Evolutionary conservation across 2,329 filamentous ascomycete genomes (phyloP), one percentile per base, ranked within the genome.

Genomic region (Hymenoscyphus infarciens): DNA sequence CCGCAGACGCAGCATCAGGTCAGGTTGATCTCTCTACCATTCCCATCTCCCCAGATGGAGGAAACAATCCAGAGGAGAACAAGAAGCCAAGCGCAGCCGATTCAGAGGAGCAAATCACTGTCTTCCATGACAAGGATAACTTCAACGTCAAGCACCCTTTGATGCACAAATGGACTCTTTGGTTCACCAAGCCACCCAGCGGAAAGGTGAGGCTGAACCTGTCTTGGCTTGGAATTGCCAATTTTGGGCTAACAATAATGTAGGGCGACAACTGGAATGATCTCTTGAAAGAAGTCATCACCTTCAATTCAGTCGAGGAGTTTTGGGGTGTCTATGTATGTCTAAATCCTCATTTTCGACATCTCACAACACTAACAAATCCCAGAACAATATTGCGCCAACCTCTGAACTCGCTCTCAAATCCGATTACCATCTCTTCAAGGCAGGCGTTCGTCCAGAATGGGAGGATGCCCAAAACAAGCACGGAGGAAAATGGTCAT

Each of bases 111-210:
- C 82, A 90, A 59, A 83, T 97, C 73, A 99, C 95, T 56, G 94
- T 99, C 71, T 99, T 99, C 82, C 93, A 99, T 77, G 92, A 98
- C 80, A 90, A 95, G 72, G 90, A 97, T 70, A 97, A 99, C 83
- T 99, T 99, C 86, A 99, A 96, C 73, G 95, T 99, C 78, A 99
- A 98, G 85, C 95, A 99, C 78, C 94, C 93, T 69, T 85, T 99
- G 65, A 93, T 96, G 85, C 90, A 97, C 83, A 90, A 91, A 76
- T 99, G 95, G 95, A 98, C 95, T 64, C 83, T 99, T 62, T 99
- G 96, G 96, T 99, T 98, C 83, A 98, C 94, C 74, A 98, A 98
- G 85, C 94, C 95, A 60, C 90, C 94, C 53, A 96, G 88, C 76
- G 93, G 92, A 81, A 97, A 96, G 89, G 92, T 95, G 78, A 35